A percentile compares a stretch with the other conserved stretches of the same genome.
These are phyloP conservation scores for Gossypium trilobum DNA, from an alignment of 441 rosid species.

Conservation along the genomic window DNA sequence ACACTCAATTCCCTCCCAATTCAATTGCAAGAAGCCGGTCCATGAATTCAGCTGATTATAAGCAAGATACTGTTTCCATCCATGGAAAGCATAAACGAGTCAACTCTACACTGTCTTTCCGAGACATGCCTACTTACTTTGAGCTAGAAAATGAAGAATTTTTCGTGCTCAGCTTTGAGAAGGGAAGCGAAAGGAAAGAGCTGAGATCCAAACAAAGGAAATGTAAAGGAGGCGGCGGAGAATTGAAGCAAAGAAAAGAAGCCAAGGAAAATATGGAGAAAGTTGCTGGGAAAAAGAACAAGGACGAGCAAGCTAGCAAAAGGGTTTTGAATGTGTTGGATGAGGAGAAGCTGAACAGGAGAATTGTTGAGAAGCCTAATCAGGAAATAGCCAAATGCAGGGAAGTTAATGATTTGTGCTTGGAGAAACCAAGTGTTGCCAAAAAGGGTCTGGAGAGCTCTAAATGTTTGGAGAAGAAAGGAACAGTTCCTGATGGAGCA, in stretches of 20 bases:
- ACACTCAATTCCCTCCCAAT: not conserved
- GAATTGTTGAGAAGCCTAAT: conserved; percentile 6
- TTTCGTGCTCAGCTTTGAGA: conserved; percentile 53
- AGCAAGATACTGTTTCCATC: conserved; percentile 18
- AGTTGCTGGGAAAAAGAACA: conserved; percentile 2
- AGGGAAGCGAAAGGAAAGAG: conserved; percentile 18
- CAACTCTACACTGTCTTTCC: conserved; percentile 32
- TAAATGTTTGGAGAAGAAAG: not conserved
- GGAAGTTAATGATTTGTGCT: conserved; percentile 9
- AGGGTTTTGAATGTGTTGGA: conserved; percentile 11
- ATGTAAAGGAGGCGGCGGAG: conserved; percentile 20
- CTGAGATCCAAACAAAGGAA: conserved; percentile 10
- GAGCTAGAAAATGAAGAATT: conserved; percentile 55
- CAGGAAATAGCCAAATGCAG: conserved; percentile 6
- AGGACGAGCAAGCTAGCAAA: conserved; percentile 16
- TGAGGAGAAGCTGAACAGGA: conserved; percentile 10
- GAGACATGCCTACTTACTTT: conserved; percentile 25
- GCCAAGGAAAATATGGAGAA: conserved; percentile 20
- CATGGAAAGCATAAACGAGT: conserved; percentile 26
- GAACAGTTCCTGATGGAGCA: conserved; percentile 13
- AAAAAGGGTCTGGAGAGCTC: not conserved
- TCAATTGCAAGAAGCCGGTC: conserved; percentile 42
- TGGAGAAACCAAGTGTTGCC: not conserved
- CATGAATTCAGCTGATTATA: conserved; percentile 29
- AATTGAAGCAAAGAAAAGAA: conserved; percentile 24